Base-by-base conservation (phyloP, 2,329 filamentous ascomycete species). In the Colletotrichum chlorophyti region DNA sequence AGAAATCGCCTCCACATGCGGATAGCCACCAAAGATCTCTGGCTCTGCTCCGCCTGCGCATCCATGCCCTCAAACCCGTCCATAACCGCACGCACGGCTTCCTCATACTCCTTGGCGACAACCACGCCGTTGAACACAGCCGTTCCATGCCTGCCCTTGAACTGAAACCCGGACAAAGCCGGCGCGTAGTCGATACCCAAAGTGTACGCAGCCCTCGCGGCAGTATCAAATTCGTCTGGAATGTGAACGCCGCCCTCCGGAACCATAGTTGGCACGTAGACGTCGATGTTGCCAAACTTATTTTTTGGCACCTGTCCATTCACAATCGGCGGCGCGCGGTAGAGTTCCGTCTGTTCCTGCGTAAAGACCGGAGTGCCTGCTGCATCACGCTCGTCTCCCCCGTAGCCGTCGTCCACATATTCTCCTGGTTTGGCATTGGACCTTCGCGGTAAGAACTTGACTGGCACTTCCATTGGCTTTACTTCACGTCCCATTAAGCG, bases 201-300 rank as follows among this genome's bases (percentile, higher is more conserved):
- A 2, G 93, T 75, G 54, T 83, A 86, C 1, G 93, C 92, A 2
- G 94, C 94, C 47, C 84, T 83, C 2, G 84, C 79, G 1, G 91
- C 89, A 47, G 88, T 67, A 42, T 82, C 75, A 57, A 81, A 75
- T 6, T 73, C 66, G 24, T 63, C 59, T 2, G 38, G 14, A 11
- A 98, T 77, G 70, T 98, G 92, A 2, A 86, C 82, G 2, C 91
- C 93, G 0, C 95, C 94, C 35, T 76, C 74, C 0, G 95, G 95
- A 1, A 98, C 81, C 95, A 99, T 98, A 61, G 87, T 91, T 0
- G 91, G 88, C 10, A 97, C 93, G 70, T 94, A 98, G 34, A 96
- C 84, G 68, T 98, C 95, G 58, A 98, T 88, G 68, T 99, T 99
- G 10, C 93, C 93, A 72, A 92, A 99, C 15, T 89, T 88, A 69